Conservation (phyloP, 1,139 yeast genomes). For the Petasospora fabianii region DNA sequence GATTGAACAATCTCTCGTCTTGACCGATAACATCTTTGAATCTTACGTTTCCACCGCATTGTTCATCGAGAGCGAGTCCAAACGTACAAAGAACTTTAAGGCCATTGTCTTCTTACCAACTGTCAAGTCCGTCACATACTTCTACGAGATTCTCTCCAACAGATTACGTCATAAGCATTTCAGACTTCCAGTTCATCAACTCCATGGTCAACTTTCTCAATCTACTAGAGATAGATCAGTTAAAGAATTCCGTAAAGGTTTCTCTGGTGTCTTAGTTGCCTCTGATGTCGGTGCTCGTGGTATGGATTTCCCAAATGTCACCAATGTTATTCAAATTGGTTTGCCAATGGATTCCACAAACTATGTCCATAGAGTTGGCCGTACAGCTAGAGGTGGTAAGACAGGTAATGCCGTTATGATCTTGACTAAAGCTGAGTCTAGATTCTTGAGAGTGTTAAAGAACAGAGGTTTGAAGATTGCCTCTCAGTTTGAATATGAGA, state of each 20-base stretch:
- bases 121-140: constrained; percentile 60
- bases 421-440: constrained; percentile 44
- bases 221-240: constrained; percentile 57
- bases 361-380: constrained; percentile 90
- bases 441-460: constrained; percentile 43
- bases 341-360: constrained; percentile 71
- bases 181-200: constrained; percentile 31
- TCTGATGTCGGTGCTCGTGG: constrained; percentile 98
- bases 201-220: constrained; percentile 77
- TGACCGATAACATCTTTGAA: constrained; percentile 46
- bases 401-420: constrained; percentile 64
- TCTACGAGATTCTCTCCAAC: constrained; percentile 36
- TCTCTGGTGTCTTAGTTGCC: constrained; percentile 62
- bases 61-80: constrained; percentile 37
- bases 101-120: constrained; percentile 84
- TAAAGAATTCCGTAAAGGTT: constrained; percentile 46
- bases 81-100: constrained; percentile 46
- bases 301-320: constrained; percentile 84
- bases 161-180: constrained; percentile 24
- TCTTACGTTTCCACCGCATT: constrained; percentile 52
- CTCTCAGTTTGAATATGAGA: constrained; percentile 34
- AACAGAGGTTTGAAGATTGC: constrained; percentile 49
- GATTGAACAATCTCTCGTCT: constrained; percentile 62
- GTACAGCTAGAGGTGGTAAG: constrained; percentile 94
- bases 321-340: constrained; percentile 77